phyloP scores from a whole-genome alignment of 208 protist genomes.

The Leptomonas seymouri region DNA sequence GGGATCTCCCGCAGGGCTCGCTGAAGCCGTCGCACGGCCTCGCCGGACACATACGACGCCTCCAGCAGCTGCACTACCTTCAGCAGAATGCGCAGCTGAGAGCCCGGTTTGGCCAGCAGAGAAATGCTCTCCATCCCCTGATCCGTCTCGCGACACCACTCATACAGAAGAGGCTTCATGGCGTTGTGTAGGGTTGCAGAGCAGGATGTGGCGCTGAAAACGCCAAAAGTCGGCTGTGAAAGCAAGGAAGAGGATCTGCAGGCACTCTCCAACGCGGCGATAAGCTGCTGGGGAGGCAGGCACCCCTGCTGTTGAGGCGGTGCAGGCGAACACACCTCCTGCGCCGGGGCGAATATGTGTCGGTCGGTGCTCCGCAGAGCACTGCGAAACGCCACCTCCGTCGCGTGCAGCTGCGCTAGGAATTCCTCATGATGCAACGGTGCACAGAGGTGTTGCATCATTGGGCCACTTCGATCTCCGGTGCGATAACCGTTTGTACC shows the following conservation, averaged over 20 bases:
- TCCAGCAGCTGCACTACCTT: conserved; percentile 28
- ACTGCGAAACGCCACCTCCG: conserved; percentile 28
- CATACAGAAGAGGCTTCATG: conserved; percentile 29
- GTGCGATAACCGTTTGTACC: conserved; percentile 18
- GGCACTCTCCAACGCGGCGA: neutral
- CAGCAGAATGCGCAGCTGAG: conserved; percentile 12
- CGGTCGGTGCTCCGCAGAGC: conserved; percentile 28
- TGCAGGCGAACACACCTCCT: neutral
- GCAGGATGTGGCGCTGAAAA: conserved; percentile 5
- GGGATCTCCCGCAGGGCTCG: neutral
- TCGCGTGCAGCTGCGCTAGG: conserved; percentile 22
- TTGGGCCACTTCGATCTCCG: neutral
- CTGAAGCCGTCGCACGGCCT: conserved; percentile 17
- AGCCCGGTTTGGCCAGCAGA: conserved; percentile 1
- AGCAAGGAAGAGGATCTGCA: neutral
- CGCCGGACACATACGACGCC: conserved; percentile 22
- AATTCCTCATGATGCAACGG: conserved; percentile 21
- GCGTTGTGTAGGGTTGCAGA: conserved; percentile 19
- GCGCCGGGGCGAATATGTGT: conserved; percentile 16
- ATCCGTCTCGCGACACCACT: conserved; percentile 25
- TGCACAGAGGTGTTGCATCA: conserved; percentile 22
- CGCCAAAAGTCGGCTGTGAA: neutral
- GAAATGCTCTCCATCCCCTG: conserved; percentile 4
- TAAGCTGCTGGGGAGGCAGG: neutral
- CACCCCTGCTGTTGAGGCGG: conserved; percentile 2